A percentile compares a stretch with the other conserved stretches of the same genome.
phyloP scores from a whole-genome alignment of 345 rosid species.

The Euclidium syriacum region DNA sequence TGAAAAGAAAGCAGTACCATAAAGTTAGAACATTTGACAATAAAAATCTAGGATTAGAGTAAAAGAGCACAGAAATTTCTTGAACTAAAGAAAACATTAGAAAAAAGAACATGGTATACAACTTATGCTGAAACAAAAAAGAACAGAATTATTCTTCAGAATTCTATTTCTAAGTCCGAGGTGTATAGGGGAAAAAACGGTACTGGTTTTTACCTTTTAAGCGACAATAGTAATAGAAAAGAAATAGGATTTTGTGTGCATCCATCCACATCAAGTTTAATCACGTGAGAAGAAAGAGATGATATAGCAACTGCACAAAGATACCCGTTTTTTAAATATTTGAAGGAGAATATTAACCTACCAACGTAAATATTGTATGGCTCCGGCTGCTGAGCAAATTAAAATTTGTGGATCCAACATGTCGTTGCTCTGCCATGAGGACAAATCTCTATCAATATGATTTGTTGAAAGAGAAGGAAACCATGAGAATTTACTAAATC shows the following conservation, averaged over 20 bases:
- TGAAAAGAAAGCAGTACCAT: slow-evolving; percentile 4
- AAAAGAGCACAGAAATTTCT: neutral
- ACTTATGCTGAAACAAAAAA: neutral
- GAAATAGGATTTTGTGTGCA: neutral
- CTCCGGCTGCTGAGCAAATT: slow-evolving; percentile 98
- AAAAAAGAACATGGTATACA: slow-evolving; percentile 6
- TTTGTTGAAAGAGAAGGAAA: neutral
- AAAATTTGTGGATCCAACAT: slow-evolving; percentile 96
- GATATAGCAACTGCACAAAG: slow-evolving; percentile 14
- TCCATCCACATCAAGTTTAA: neutral
- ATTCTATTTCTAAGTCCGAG: neutral
- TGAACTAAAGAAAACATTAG: neutral
- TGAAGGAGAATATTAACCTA: slow-evolving; percentile 32
- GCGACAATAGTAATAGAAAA: neutral
- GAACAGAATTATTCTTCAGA: neutral
- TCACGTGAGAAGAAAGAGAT: neutral
- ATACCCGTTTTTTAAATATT: slow-evolving; percentile 8
- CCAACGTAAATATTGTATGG: slow-evolving; percentile 99
- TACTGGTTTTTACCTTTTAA: neutral
- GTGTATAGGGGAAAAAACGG: neutral
- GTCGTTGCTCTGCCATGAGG: slow-evolving; percentile 82
- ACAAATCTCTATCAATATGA: slow-evolving; percentile 6
- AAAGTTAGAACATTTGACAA: neutral
- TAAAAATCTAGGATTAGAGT: neutral
- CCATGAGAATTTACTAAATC: neutral